Evolutionary conservation across 177 flowering plant genomes (phyloP).

Genomic region (Tripterygium wilfordii): DNA sequence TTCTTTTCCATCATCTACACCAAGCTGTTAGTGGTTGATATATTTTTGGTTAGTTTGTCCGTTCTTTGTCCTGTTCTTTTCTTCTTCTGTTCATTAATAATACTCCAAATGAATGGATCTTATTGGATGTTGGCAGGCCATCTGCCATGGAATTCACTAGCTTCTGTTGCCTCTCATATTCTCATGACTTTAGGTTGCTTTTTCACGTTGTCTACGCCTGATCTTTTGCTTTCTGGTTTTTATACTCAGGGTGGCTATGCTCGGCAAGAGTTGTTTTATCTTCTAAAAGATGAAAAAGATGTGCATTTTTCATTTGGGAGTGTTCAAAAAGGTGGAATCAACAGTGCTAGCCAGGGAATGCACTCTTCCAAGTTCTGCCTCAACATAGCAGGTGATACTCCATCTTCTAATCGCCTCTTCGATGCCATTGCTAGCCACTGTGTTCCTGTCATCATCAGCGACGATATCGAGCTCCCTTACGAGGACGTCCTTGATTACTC

Average conservation of each 20-base stretch:
- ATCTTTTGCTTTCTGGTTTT: background rate
- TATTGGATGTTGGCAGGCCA: too few species aligned
- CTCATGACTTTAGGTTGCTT: slow-evolving; percentile 1
- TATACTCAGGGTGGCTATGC: slow-evolving; percentile 59
- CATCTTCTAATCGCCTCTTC: slow-evolving; percentile 85
- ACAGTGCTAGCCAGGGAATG: slow-evolving; percentile 60
- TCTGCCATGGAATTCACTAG: too few species aligned
- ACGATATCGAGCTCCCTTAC: slow-evolving; percentile 80
- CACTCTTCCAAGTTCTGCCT: slow-evolving; percentile 87
- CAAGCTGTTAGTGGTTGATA: too few species aligned
- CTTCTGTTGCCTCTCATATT: too few species aligned
- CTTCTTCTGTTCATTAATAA: too few species aligned
- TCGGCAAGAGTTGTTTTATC: slow-evolving; percentile 77
- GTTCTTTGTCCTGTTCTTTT: too few species aligned
- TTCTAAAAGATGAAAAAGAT: slow-evolving; percentile 70
- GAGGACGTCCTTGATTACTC: slow-evolving; percentile 86
- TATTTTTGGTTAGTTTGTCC: too few species aligned
- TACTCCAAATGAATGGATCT: too few species aligned
- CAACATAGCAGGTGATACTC: slow-evolving; percentile 88
- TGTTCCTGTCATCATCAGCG: slow-evolving; percentile 86
- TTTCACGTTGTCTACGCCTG: slow-evolving; percentile 1
- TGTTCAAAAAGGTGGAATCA: slow-evolving; percentile 50
- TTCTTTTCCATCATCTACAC: too few species aligned
- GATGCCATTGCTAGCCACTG: slow-evolving; percentile 95
- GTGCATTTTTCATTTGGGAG: slow-evolving; percentile 88